Conservation (phyloP, 495 filamentous ascomycete genomes). For the Talaromyces nanjingensis region DNA sequence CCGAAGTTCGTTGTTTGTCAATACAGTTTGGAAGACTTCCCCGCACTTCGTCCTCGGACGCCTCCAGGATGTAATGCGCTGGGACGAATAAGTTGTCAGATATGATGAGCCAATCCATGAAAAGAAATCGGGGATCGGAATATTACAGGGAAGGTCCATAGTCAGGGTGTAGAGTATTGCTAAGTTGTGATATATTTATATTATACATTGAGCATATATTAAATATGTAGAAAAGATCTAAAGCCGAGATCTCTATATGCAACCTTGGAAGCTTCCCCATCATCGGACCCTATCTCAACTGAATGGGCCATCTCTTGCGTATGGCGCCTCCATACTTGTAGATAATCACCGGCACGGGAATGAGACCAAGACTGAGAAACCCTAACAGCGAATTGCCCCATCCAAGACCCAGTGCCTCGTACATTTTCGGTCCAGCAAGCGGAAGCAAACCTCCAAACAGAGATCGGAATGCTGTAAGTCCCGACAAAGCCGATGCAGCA, state of each 20-base stretch:
- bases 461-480: slow-evolving; percentile 34
- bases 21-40: background rate
- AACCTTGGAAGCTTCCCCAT: background rate
- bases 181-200: background rate
- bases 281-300: background rate
- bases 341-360: slow-evolving; percentile 30
- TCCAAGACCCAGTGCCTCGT: slow-evolving; percentile 29
- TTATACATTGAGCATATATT: background rate
- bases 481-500: slow-evolving; percentile 47
- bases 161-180: no score
- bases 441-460: slow-evolving; percentile 50
- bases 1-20: background rate
- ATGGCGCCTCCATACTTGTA: slow-evolving; percentile 26
- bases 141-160: no score
- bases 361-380: slow-evolving; percentile 37
- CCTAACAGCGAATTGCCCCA: slow-evolving; percentile 43
- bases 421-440: slow-evolving; percentile 32
- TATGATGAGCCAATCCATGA: background rate
- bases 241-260: background rate
- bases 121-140: no score
- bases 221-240: background rate
- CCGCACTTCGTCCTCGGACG: background rate
- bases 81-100: background rate
- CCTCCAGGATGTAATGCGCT: background rate
- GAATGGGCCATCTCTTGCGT: background rate